phyloP scores from a whole-genome alignment of 768 basidiomycete genomes.

The Solioccasus polychromus region DNA sequence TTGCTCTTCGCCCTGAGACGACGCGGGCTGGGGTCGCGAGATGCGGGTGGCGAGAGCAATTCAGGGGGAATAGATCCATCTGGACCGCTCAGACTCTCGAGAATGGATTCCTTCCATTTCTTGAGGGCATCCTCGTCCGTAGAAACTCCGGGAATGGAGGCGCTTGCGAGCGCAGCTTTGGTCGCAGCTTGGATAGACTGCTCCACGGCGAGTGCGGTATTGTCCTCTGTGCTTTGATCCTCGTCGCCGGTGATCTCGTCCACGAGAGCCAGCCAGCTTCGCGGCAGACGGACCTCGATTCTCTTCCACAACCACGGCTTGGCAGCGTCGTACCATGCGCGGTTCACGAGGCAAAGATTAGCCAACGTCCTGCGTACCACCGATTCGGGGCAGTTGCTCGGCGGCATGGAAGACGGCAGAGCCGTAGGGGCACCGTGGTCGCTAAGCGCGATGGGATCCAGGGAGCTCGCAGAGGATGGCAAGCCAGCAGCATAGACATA shows the following conservation, averaged over 20 bases:
- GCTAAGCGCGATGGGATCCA: slow-evolving; percentile 63
- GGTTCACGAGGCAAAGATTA: slow-evolving; percentile 74
- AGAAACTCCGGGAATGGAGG: slow-evolving; percentile 32
- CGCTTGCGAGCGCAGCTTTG: slow-evolving; percentile 53
- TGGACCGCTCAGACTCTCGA: slow-evolving; percentile 57
- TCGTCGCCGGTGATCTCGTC: slow-evolving; percentile 77
- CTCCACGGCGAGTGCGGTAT: slow-evolving; percentile 61
- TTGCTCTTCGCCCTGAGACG: slow-evolving; percentile 74
- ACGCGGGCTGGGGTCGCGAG: slow-evolving; percentile 80
- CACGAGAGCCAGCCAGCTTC: slow-evolving; percentile 80
- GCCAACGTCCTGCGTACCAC: slow-evolving; percentile 62
- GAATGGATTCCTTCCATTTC: slow-evolving; percentile 57
- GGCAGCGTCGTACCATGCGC: slow-evolving; percentile 77
- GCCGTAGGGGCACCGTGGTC: slow-evolving; percentile 50
- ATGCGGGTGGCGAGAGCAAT: slow-evolving; percentile 72
- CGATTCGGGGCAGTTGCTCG: slow-evolving; percentile 67
- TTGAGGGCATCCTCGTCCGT: slow-evolving; percentile 42
- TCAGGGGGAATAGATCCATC: slow-evolving; percentile 73
- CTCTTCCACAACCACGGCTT: slow-evolving; percentile 86
- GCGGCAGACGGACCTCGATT: slow-evolving; percentile 78
- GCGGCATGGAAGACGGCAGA: slow-evolving; percentile 72
- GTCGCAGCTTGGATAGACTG: slow-evolving; percentile 67
- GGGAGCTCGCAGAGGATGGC: slow-evolving; percentile 50
- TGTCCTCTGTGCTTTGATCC: slow-evolving; percentile 44
- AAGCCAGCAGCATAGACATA: slow-evolving; percentile 65